Conservation (phyloP, 345 rosid genomes). For the Boechera retrofracta region DNA sequence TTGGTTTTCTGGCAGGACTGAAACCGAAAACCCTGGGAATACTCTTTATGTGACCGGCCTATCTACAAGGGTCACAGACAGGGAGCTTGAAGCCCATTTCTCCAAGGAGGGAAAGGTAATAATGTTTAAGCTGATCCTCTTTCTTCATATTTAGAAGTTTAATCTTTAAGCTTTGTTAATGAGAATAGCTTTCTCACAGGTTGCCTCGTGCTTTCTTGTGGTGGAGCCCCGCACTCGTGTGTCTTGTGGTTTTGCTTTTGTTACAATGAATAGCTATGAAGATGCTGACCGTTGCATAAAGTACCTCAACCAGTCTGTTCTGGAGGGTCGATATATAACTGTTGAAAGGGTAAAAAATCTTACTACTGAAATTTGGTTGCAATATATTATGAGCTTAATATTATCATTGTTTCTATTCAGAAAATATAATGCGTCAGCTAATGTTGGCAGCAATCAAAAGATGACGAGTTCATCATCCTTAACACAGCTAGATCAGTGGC, state of each 20-base stretch:
- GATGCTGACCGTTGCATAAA: constrained; percentile 83
- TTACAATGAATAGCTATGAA: constrained; percentile 71
- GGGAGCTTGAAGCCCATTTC: constrained; percentile 82
- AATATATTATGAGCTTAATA: too few species aligned
- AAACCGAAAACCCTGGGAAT: constrained; percentile 59
- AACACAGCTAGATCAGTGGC: too few species aligned
- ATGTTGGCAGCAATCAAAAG: too few species aligned
- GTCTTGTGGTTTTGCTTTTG: constrained; percentile 89
- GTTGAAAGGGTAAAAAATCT: constrained; percentile 80
- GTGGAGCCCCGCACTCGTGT: constrained; percentile 86
- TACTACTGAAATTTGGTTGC: too few species aligned
- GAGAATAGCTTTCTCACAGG: constrained; percentile 38
- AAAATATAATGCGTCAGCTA: too few species aligned
- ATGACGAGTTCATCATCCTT: too few species aligned
- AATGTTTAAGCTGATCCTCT: not conserved
- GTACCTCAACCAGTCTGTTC: constrained; percentile 87
- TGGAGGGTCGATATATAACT: constrained; percentile 84
- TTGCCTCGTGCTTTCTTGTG: constrained; percentile 85
- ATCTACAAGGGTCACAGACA: constrained; percentile 80
- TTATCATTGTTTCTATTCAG: too few species aligned
- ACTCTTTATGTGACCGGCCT: constrained; percentile 88
- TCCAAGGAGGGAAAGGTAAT: constrained; percentile 86
- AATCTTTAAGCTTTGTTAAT: too few species aligned
- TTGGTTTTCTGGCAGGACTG: constrained; percentile 46
- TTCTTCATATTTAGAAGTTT: not conserved